Conservation (phyloP, 768 basidiomycete genomes). For the Tricholoma bakamatsutake region DNA sequence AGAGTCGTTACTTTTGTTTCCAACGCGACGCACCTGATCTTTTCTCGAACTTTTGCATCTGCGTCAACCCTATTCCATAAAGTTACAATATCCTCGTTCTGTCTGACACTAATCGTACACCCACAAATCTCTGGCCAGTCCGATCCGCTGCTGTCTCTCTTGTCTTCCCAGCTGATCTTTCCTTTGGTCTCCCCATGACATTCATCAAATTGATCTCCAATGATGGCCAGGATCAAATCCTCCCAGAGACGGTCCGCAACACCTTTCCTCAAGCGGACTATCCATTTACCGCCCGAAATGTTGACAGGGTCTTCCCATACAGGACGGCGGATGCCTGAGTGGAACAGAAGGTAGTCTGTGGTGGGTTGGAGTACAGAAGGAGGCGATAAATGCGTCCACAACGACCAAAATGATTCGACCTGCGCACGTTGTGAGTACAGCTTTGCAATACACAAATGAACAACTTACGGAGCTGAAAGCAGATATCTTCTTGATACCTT, state of each 20-base stretch:
- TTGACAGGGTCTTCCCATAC: conserved; percentile 97
- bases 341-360: conserved; percentile 93
- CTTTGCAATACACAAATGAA: neutral
- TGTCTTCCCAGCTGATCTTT: conserved; percentile 30
- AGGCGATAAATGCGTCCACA: conserved; percentile 86
- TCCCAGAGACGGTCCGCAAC: conserved; percentile 91
- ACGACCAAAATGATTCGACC: conserved; percentile 95
- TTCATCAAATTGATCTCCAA: conserved; percentile 87
- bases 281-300: conserved; percentile 88
- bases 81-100: conserved; percentile 90
- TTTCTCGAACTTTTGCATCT: conserved; percentile 70
- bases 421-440: conserved; percentile 23
- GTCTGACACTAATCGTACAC: conserved; percentile 89
- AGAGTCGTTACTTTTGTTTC: neutral
- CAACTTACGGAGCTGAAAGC: conserved; percentile 77
- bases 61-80: conserved; percentile 87
- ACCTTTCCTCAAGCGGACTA: conserved; percentile 87
- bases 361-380: conserved; percentile 83
- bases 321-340: conserved; percentile 76
- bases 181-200: conserved; percentile 31
- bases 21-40: conserved; percentile 58
- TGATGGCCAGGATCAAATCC: conserved; percentile 76
- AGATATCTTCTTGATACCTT: conserved; percentile 90
- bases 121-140: conserved; percentile 87
- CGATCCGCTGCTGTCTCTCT: conserved; percentile 27